These are phyloP conservation scores for Hydrangea macrophylla DNA, from an alignment of 148 eudicot genomes.

Conservation along the genomic window DNA sequence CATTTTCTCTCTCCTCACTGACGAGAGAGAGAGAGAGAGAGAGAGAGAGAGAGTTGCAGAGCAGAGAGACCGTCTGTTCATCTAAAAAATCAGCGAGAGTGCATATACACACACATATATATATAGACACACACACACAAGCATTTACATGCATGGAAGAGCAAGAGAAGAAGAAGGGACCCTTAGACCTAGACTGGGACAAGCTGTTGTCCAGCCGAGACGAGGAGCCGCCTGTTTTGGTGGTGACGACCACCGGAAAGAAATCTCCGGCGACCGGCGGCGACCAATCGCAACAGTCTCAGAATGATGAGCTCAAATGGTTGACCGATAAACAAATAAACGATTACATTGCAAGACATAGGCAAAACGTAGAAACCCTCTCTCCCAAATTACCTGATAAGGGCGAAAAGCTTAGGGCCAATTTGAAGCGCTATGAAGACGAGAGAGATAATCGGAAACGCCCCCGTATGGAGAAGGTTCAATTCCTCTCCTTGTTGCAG, in stretches of 20 bases:
- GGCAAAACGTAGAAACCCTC: background rate
- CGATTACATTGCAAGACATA: background rate
- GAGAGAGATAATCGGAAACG: constrained; percentile 28
- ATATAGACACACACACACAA: background rate
- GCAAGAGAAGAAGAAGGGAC: background rate
- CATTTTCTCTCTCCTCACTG: background rate
- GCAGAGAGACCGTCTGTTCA: background rate
- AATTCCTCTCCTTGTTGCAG: background rate
- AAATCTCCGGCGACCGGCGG: constrained; percentile 1
- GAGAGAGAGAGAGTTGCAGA: constrained; percentile 11
- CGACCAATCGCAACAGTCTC: constrained; percentile 6
- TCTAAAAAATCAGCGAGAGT: background rate
- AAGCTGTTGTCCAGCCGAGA: background rate
- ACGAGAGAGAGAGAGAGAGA: constrained; percentile 3
- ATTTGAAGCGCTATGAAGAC: constrained; percentile 5
- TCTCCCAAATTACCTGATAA: constrained; percentile 15
- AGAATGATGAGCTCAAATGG: background rate
- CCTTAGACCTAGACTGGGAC: background rate
- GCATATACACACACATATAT: background rate
- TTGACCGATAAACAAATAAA: constrained; percentile 2
- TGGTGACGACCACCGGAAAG: constrained; percentile 12
- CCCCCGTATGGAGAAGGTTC: constrained; percentile 11
- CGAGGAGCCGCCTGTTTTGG: constrained; percentile 21
- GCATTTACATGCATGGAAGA: background rate
- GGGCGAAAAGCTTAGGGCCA: constrained; percentile 26